Percentiles rank a stretch among this genome's conserved stretches.
Evolutionary conservation across 2,329 filamentous ascomycete species (phyloP).

Genomic region (Trichoderma asperellum): DNA sequence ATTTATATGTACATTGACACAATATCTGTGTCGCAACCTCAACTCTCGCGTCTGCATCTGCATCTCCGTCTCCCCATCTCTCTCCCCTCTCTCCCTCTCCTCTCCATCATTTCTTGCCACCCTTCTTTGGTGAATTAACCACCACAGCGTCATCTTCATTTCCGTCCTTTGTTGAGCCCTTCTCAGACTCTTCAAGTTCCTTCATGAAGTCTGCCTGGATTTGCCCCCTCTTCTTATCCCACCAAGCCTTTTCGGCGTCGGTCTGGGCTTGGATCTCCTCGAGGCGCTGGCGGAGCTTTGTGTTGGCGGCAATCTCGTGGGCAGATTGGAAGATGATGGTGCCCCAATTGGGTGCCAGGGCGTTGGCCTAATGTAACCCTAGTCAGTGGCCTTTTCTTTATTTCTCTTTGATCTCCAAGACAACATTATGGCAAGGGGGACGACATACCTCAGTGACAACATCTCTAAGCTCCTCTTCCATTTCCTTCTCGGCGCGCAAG

Average conservation of each 20-base stretch:
- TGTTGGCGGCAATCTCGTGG: slow-evolving; percentile 92
- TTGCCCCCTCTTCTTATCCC: slow-evolving; percentile 78
- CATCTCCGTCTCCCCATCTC: background rate
- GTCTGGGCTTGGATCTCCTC: slow-evolving; percentile 74
- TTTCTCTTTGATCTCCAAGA: background rate
- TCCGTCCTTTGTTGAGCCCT: slow-evolving; percentile 45
- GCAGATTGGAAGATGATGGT: slow-evolving; percentile 95
- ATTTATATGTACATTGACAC: slow-evolving; percentile 20
- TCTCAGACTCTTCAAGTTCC: slow-evolving; percentile 72
- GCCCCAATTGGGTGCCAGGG: slow-evolving; percentile 85
- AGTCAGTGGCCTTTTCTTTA: background rate
- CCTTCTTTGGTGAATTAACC: slow-evolving; percentile 59
- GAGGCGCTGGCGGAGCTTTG: slow-evolving; percentile 72
- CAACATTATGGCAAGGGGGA: background rate
- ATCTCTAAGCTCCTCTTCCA: slow-evolving; percentile 93
- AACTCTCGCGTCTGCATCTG: background rate
- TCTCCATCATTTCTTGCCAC: slow-evolving; percentile 21
- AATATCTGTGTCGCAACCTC: background rate
- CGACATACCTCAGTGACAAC: slow-evolving; percentile 82
- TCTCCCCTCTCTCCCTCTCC: background rate
- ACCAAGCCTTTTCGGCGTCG: slow-evolving; percentile 82
- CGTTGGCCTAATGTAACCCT: slow-evolving; percentile 71
- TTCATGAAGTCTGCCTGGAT: slow-evolving; percentile 81
- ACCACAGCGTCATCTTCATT: slow-evolving; percentile 63
- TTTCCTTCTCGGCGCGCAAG: slow-evolving; percentile 90